Base-by-base conservation (phyloP, 192 early-diverging fungal species). In the Spinellus fusiger region DNA sequence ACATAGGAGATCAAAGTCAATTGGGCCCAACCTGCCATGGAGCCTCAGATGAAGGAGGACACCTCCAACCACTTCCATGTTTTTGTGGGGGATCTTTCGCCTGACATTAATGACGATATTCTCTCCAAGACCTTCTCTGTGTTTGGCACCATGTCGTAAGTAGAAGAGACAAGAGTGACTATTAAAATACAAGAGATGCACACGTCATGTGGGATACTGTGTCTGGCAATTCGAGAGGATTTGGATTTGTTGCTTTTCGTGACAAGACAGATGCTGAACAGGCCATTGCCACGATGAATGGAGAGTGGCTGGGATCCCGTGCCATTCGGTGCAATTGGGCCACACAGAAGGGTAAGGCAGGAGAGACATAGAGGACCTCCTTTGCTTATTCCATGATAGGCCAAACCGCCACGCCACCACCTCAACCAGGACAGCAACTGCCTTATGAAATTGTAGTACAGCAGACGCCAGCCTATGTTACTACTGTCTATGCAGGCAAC, bases 291-390 rank as follows among this genome's bases (percentile, higher is more conserved):
- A 73, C 83, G 27, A 94, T 94, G 93, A 94, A 93, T 69, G 92
- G 91, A 32, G 73, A 93, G 73, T 88, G 85, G 86, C 75, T 96
- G 33, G 93, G 92, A 63, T 87, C 82, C 69, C 82, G 90, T 56
- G 82, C 86, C 52, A 87, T 96, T 60, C 88, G 93, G 40, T 90
- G 93, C 59, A 94, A 94, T 78, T 96, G 93, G 93, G 93, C 93
- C 18, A 96, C 86, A 62, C 92, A 93, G 62, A 93, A 93, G 68
- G 80, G 80, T 72, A 57, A 9, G 4, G n/a, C n/a, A 7, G 18
- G 60, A 3, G 49, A 35, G 13, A 40, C n/a, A 64, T 56, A 38
- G 64, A 64, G 29, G 53, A 32, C 13, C 53, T 31, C 37, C 9
- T 13, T 50, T 67, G 15, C 6, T 13, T 51, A 46, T 16, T 16